A percentile compares a stretch with the other conserved stretches of the same genome.
phyloP scores from a whole-genome alignment of 192 early-diverging fungal genomes.

The Phlyctochytrium bullatum region DNA sequence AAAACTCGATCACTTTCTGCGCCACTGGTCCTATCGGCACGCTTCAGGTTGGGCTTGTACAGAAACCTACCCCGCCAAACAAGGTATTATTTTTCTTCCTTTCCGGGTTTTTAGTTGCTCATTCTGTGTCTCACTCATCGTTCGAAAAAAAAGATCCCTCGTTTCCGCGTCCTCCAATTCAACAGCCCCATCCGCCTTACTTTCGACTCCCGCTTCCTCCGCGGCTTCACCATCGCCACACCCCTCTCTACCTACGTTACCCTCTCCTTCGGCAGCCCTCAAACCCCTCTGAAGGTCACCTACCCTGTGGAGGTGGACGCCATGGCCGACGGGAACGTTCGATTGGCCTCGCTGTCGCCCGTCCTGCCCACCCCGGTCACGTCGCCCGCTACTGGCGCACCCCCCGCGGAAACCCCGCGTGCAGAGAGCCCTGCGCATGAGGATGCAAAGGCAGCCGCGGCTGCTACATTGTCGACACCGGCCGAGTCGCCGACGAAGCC shows the following conservation, averaged over 20 bases:
- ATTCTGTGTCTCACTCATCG: not conserved
- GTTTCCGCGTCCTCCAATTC: constrained; percentile 33
- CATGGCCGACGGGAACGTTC: not conserved
- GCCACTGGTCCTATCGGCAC: constrained; percentile 29
- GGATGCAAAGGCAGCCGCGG: not conserved
- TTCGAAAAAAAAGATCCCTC: constrained; percentile 22
- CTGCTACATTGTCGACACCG: not conserved
- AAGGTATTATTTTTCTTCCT: constrained; percentile 10
- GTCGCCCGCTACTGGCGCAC: not conserved
- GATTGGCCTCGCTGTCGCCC: not conserved
- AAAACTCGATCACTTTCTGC: constrained; percentile 36
- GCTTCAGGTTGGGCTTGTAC: constrained; percentile 36
- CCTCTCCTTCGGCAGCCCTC: constrained; percentile 26
- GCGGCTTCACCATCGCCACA: constrained; percentile 28
- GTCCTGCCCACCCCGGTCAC: not conserved
- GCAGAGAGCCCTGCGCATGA: not conserved
- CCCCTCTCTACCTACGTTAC: constrained; percentile 30
- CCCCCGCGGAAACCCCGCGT: not conserved
- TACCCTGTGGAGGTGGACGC: constrained; percentile 27
- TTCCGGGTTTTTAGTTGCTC: not conserved
- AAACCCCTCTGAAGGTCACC: constrained; percentile 24
- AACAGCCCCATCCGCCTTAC: constrained; percentile 17
- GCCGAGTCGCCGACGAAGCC: constrained; percentile 5
- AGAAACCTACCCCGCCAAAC: constrained; percentile 21
- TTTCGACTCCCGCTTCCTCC: constrained; percentile 34